Percentiles rank a stretch among this genome's conserved stretches.
Conservation (phyloP, 176 grass and related monocot genomes). For the Hyparrhenia diplandra region DNA sequence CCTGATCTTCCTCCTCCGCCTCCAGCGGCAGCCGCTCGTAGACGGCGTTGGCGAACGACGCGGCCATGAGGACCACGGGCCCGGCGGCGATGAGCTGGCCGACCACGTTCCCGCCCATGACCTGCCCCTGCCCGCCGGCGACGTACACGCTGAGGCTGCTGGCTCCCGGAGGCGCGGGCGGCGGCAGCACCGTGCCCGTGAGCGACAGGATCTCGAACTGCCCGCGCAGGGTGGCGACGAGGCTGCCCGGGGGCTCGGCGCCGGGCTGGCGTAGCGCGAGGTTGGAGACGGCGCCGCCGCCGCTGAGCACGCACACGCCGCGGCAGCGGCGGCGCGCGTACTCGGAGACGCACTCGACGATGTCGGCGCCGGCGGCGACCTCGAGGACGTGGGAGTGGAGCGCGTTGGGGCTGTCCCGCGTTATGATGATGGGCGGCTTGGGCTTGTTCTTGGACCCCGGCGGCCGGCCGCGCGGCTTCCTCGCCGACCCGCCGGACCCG, state of each 20-base stretch:
- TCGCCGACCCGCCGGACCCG: constrained; percentile 26
- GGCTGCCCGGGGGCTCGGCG: constrained; percentile 63
- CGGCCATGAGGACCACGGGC: constrained; percentile 77
- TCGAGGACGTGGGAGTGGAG: constrained; percentile 89
- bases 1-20: constrained; percentile 45
- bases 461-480: constrained; percentile 69
- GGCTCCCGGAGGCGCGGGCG: constrained; percentile 65
- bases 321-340: constrained; percentile 76
- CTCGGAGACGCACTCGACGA: constrained; percentile 64
- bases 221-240: constrained; percentile 67
- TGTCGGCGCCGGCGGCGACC: constrained; percentile 65
- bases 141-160: constrained; percentile 77
- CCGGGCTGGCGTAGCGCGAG: constrained; percentile 80
- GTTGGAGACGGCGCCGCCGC: constrained; percentile 59
- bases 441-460: constrained; percentile 88
- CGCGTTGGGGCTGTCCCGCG: constrained; percentile 74
- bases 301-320: constrained; percentile 85
- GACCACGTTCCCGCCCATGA: constrained; percentile 79
- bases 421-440: constrained; percentile 87
- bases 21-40: constrained; percentile 86
- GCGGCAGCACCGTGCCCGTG: constrained; percentile 85
- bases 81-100: constrained; percentile 68
- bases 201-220: constrained; percentile 89
- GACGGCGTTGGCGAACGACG: constrained; percentile 79
- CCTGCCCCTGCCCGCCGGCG: constrained; percentile 77